Evolutionary conservation across 2,329 filamentous ascomycete genomes (phyloP).

Genomic region (Curvularia sp.): DNA sequence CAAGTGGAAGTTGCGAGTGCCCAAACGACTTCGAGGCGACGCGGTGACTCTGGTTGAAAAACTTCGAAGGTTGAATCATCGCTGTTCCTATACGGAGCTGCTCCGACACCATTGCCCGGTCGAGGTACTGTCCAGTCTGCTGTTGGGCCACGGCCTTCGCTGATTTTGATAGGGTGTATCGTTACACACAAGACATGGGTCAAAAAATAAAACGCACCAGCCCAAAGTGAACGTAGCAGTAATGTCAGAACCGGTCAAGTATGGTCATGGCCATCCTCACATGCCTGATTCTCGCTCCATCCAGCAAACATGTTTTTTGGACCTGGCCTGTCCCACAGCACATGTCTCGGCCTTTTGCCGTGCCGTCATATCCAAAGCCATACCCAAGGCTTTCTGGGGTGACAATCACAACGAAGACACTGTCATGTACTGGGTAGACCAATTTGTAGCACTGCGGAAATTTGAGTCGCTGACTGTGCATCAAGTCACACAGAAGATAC

Average conservation of each 20-base stretch:
- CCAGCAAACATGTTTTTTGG: slow-evolving; percentile 58
- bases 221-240: slow-evolving; percentile 18
- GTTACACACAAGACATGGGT: slow-evolving; percentile 36
- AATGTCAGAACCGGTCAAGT: slow-evolving; percentile 12
- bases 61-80: slow-evolving; percentile 72
- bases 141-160: not conserved
- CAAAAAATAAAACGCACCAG: slow-evolving; percentile 34
- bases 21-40: slow-evolving; percentile 72
- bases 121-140: slow-evolving; percentile 24
- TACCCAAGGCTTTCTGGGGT: slow-evolving; percentile 81
- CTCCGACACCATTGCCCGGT: slow-evolving; percentile 82
- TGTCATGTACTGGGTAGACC: slow-evolving; percentile 74
- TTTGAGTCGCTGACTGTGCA: slow-evolving; percentile 85
- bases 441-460: slow-evolving; percentile 76
- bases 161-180: slow-evolving; percentile 35
- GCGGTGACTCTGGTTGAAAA: slow-evolving; percentile 66
- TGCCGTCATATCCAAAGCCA: slow-evolving; percentile 72
- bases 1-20: slow-evolving; percentile 55
- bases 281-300: slow-evolving; percentile 16
- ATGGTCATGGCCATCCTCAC: slow-evolving; percentile 11
- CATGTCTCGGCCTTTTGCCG: slow-evolving; percentile 87
- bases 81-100: slow-evolving; percentile 81
- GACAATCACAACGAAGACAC: slow-evolving; percentile 66
- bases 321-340: slow-evolving; percentile 70
- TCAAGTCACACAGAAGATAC: slow-evolving; percentile 76